phyloP scores from a whole-genome alignment of 768 basidiomycete genomes.

The Paxillus involutus region DNA sequence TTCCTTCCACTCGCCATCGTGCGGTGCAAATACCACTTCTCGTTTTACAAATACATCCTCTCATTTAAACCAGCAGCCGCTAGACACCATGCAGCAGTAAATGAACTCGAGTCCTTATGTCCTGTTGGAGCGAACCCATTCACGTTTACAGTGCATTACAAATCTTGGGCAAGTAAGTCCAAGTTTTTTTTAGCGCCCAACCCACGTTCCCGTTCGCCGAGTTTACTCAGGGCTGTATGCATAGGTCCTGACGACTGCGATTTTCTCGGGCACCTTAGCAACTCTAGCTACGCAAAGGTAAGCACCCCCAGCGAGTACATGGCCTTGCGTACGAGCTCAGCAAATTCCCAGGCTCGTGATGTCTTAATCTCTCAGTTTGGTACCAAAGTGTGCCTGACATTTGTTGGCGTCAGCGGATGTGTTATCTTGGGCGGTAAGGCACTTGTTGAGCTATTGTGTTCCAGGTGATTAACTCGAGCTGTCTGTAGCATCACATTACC shows the following conservation, averaged over 20 bases:
- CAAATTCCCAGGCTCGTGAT: slow-evolving; percentile 11
- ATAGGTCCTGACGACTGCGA: slow-evolving; percentile 18
- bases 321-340: neutral
- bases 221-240: neutral
- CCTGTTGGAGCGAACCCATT: slow-evolving; percentile 18
- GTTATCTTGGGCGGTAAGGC: neutral
- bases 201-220: neutral
- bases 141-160: slow-evolving; percentile 2
- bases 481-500: slow-evolving; percentile 10
- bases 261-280: slow-evolving; percentile 17
- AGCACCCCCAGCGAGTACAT: neutral
- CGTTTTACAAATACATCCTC: slow-evolving; percentile 6
- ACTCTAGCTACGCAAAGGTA: slow-evolving; percentile 15
- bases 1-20: slow-evolving; percentile 12
- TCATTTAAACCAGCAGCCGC: slow-evolving; percentile 6
- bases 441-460: neutral
- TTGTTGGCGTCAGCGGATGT: slow-evolving; percentile 9
- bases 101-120: slow-evolving; percentile 11
- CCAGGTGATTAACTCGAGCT: neutral
- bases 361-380: slow-evolving; percentile 8
- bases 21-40: slow-evolving; percentile 6
- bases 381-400: slow-evolving; percentile 9
- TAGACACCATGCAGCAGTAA: slow-evolving; percentile 10
- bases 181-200: neutral
- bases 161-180: slow-evolving; percentile 16